phyloP scores from a whole-genome alignment of 108 stramenopile genomes.

The Skeletonema costatum region DNA sequence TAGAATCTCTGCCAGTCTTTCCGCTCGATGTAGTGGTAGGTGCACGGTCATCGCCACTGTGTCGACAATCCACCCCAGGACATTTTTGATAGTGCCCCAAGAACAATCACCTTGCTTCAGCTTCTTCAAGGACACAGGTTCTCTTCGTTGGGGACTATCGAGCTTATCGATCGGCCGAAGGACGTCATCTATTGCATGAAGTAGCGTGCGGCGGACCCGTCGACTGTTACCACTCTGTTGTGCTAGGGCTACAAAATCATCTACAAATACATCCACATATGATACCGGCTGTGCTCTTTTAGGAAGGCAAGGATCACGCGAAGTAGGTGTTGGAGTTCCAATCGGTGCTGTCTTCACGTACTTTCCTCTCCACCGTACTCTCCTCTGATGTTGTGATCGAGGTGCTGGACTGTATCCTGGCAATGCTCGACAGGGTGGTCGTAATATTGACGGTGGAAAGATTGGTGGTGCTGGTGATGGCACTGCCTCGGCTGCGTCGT shows the following conservation, averaged over 20 bases:
- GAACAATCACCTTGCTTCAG: slow-evolving; percentile 38
- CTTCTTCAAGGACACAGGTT: slow-evolving; percentile 53
- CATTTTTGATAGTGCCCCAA: slow-evolving; percentile 32
- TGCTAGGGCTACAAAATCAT: slow-evolving; percentile 25
- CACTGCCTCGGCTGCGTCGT: slow-evolving; percentile 3
- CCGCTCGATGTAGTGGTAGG: slow-evolving; percentile 12
- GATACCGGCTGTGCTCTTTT: neutral
- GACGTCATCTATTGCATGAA: slow-evolving; percentile 29
- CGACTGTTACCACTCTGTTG: neutral
- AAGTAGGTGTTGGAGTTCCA: no score
- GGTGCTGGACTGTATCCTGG: no score
- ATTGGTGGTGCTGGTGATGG: neutral
- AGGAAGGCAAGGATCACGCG: no score
- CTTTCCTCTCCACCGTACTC: no score
- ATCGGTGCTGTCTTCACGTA: no score
- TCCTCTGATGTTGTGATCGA: no score
- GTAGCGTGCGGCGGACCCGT: neutral
- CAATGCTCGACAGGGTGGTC: no score
- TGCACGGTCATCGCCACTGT: slow-evolving; percentile 1
- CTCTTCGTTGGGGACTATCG: slow-evolving; percentile 14
- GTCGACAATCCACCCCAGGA: slow-evolving; percentile 41
- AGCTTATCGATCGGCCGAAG: neutral
- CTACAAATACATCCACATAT: slow-evolving; percentile 28
- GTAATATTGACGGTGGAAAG: neutral
- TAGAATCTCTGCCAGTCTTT: slow-evolving; percentile 24